Conservation (phyloP, 75 land plant species). For the Azolla pinnata region DNA sequence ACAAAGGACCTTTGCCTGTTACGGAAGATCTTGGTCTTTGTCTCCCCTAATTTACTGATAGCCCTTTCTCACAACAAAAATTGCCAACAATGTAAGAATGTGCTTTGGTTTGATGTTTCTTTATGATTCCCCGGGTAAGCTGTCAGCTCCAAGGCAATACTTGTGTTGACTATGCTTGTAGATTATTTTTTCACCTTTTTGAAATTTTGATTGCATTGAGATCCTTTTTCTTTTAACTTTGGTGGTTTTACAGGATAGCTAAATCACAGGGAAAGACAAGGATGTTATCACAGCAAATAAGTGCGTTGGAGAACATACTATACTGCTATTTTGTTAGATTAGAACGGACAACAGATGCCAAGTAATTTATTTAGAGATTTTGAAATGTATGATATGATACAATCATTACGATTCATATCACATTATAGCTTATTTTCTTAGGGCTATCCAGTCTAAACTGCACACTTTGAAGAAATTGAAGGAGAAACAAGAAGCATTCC, state of each 20-base stretch:
- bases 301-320: conserved; percentile 87
- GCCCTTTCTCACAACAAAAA: no score
- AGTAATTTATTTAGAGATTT: conserved; percentile 25
- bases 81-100: no score
- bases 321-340: conserved; percentile 85
- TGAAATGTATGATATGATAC: not conserved
- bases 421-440: no score
- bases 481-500: conserved; percentile 17
- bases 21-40: no score
- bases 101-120: no score
- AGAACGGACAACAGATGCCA: conserved; percentile 68
- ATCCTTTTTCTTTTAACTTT: conserved; percentile 2
- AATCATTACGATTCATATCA: not conserved
- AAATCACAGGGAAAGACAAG: conserved; percentile 33
- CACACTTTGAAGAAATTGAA: conserved; percentile 32
- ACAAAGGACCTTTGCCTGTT: no score
- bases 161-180: no score
- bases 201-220: not conserved
- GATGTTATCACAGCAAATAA: conserved; percentile 44
- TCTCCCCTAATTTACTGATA: no score
- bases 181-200: no score
- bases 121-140: no score
- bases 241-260: conserved; percentile 48
- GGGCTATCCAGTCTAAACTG: conserved; percentile 51
- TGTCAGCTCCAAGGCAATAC: no score